Base-by-base conservation (phyloP, 768 basidiomycete genomes). In the Xerocomus potaroensis region DNA sequence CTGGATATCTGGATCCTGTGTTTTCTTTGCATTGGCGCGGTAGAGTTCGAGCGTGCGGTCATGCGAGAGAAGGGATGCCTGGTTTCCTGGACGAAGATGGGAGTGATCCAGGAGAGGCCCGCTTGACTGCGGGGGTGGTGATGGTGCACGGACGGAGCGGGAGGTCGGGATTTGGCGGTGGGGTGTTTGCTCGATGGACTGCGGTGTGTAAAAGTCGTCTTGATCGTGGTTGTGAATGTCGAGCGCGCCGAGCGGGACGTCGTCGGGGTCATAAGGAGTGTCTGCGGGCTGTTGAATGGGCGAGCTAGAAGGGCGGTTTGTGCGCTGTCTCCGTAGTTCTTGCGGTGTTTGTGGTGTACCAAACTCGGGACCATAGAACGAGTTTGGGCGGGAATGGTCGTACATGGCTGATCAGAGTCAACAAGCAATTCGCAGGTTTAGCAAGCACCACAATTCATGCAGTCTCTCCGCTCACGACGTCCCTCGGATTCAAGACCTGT, bases 21-120 rank as follows among this genome's bases (percentile, higher is more conserved):
- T 96, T 72, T 98, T 98, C 73, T 95, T 96, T 26, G 95, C 96
- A 67, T 99, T 99, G 35, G 86, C 83, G 38, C 96, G 88, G 73
- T 99, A 99, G 51, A 96, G 83, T 67, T 97, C 93, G 49, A 99
- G 83, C 2, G 96, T 98, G 48, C 89, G 89, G 68, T 94, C 92
- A 66, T 97, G 89, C 1, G 91, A 93, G 55, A 97, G 84, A 11
- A 98, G 80, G 6, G 92, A 83, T 4, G 94, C 96, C 57, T 92
- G 84, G 38, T 87, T 89, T 26, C 96, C 96, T 15, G 93, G 93
- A 11, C 87, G 83, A 32, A 96, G 80, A 68, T 97, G 93, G 32
- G 92, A 91, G 56, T 91, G 90, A 72, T 92, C 90, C 47, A 91
- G 80, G 59, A 92, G 77, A 38, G 85, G 81, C 3, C 75, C 83